Evolutionary conservation across 2,329 filamentous ascomycete genomes (phyloP).

Genomic region (Penicillium sumatraense): DNA sequence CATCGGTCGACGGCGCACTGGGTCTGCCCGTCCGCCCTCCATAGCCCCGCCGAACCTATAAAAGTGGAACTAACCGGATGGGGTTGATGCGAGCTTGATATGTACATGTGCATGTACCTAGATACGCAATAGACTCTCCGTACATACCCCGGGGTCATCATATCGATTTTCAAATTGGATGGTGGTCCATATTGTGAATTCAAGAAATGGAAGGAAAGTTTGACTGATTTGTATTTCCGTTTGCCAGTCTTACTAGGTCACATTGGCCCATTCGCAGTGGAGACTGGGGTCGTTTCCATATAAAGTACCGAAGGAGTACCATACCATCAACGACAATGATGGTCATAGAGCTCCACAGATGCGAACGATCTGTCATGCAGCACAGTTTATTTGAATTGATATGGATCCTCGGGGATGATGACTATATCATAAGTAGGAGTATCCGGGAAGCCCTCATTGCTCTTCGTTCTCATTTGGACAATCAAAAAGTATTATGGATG

Average conservation of each 20-base stretch:
- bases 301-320: not conserved
- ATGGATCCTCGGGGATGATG: not conserved
- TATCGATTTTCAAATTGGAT: too few species aligned
- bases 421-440: not conserved
- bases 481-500: too few species aligned
- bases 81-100: not conserved
- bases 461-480: not conserved
- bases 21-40: constrained; percentile 3
- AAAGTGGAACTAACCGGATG: constrained; percentile 10
- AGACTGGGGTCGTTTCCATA: not conserved
- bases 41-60: constrained; percentile 6
- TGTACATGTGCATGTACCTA: not conserved
- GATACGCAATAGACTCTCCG: too few species aligned
- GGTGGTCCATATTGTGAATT: too few species aligned
- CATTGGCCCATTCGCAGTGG: not conserved
- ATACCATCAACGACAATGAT: too few species aligned
- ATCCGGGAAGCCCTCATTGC: not conserved
- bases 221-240: not conserved
- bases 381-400: not conserved
- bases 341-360: not conserved
- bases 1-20: not conserved
- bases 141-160: too few species aligned
- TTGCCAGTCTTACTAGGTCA: not conserved
- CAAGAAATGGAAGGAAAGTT: too few species aligned
- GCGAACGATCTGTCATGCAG: not conserved